Evolutionary conservation across 78 protist genomes (phyloP).

Genomic region (Speleostelium caveatum): DNA sequence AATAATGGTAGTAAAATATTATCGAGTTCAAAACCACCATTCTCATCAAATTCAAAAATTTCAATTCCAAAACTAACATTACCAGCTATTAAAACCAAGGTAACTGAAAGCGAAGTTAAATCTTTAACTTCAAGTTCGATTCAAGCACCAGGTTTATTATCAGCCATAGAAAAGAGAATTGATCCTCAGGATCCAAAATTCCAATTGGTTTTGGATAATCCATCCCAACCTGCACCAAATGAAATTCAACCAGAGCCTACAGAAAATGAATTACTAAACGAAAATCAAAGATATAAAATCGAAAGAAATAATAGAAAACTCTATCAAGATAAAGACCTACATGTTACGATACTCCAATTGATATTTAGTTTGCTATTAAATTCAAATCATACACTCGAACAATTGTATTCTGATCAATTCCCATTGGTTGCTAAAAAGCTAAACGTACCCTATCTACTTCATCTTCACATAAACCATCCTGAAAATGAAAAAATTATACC

Average conservation of each 20-base stretch:
- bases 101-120: conserved; percentile 13
- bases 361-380: conserved; percentile 70
- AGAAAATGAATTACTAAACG: conserved; percentile 38
- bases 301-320: conserved; percentile 80
- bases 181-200: conserved; percentile 71
- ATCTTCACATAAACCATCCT: conserved; percentile 76
- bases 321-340: conserved; percentile 78
- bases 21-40: background rate
- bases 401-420: conserved; percentile 74
- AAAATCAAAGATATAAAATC: conserved; percentile 30
- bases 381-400: conserved; percentile 82
- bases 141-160: conserved; percentile 5
- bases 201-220: conserved; percentile 68
- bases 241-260: conserved; percentile 33
- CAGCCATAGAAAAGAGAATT: conserved; percentile 61
- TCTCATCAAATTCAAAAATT: background rate
- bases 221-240: background rate
- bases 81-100: conserved; percentile 29
- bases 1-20: too few species aligned
- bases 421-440: conserved; percentile 74
- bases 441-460: conserved; percentile 82
- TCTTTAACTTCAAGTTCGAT: background rate
- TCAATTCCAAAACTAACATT: conserved; percentile 38
- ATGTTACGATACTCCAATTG: conserved; percentile 63
- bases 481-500: conserved; percentile 66